Evolutionary conservation across 1,284 basidiomycete species (phyloP).

Genomic region (Termitomyces sp.): DNA sequence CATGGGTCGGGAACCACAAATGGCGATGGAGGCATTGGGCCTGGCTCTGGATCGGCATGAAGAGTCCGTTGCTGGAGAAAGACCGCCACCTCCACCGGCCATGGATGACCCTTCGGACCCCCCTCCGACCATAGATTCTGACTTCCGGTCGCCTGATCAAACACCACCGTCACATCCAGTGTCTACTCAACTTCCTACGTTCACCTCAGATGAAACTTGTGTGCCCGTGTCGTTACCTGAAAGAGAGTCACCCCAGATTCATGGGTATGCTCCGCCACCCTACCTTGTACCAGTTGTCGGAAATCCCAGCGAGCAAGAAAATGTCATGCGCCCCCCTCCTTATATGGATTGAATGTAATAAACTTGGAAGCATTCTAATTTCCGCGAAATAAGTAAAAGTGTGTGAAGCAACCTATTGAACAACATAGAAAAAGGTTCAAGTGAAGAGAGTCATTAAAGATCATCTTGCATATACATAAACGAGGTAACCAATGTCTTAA

Average conservation of each 20-base stretch:
- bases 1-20: constrained; percentile 42
- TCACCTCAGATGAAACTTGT: constrained; percentile 24
- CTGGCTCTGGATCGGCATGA: constrained; percentile 52
- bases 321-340: constrained; percentile 49
- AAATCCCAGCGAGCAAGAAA: constrained; percentile 37
- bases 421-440: constrained; percentile 8
- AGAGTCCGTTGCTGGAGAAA: constrained; percentile 32
- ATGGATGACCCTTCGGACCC: constrained; percentile 82
- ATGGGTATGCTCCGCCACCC: constrained; percentile 52
- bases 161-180: constrained; percentile 34
- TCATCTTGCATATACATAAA: constrained; percentile 18
- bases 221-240: constrained; percentile 27
- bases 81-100: constrained; percentile 71
- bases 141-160: constrained; percentile 58
- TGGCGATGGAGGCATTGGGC: constrained; percentile 52
- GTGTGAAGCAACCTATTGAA: constrained; percentile 6
- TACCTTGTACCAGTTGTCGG: constrained; percentile 48
- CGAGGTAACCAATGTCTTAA: constrained; percentile 27
- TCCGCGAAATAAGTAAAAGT: constrained; percentile 12
- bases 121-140: constrained; percentile 77
- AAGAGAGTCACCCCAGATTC: constrained; percentile 28
- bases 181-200: constrained; percentile 21
- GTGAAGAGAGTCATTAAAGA: constrained; percentile 18
- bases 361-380: constrained; percentile 4
- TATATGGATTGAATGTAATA: constrained; percentile 41